Base-by-base conservation (phyloP, 164 flowering plant genomes). In the Amborella trichopoda region DNA sequence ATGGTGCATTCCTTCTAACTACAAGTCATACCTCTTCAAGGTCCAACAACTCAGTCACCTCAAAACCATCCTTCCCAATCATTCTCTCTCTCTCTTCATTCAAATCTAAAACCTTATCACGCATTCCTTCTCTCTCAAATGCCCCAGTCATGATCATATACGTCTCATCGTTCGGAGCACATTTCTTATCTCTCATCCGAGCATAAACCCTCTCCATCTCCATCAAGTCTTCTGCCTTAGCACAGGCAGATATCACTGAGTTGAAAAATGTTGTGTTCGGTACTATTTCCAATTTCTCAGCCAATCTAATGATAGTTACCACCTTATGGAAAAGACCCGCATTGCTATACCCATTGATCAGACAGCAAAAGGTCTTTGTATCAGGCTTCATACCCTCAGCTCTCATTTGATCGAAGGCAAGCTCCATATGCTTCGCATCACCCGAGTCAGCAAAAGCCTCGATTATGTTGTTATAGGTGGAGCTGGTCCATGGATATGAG, bases 351-450 rank as follows among this genome's bases (percentile, higher is more conserved):
- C 96, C 95, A 26, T 71, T 66, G 20, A 91, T 78, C 50, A 91
- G 83, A 49, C 95, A 87, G 64, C 94, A 80, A 48, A 91, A 82
- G 10, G 96, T 87, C 71, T 91, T 84, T 38, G 86, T 77, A 38
- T 87, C 99, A 4, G 85, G 68, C 61, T 54, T 80, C 87, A 84
- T 87, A n/a, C 78, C 74, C 67, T 87, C 99, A 3, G 82, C 67
- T 26, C 86, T 77, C 99, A 91, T 91, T 63, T 87, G 99, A 40
- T 87, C 80, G 58, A 91, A 87, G 4, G 99, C 74, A 49, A 68
- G 77, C 57, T 87, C 99, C 96, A 91, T 84, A 61, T 84, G 46
- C 39, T 82, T 77, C 6, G 78, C 96, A 71, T 87, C 95, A 48
- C 99, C 95, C 1, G 57, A 86, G 50, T 78, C 94, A 0, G 95